Conservation (phyloP, 192 early-diverging fungal species). For the Geosiphon pyriformis region DNA sequence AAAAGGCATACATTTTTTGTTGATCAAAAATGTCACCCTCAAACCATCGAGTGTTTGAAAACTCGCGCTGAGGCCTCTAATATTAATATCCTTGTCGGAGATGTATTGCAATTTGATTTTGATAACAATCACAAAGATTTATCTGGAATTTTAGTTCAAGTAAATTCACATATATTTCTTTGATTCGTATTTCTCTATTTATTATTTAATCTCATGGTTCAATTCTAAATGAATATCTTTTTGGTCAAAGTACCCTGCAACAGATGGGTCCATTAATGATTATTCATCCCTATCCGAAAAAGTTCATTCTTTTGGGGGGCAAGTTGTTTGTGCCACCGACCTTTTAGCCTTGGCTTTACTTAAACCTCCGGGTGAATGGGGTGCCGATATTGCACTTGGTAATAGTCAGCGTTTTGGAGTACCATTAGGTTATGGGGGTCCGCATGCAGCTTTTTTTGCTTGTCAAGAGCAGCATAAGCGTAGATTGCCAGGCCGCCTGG, state of each 20-base stretch:
- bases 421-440: conserved; percentile 97
- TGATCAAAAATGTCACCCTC: conserved; percentile 89
- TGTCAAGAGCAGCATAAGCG: conserved; percentile 89
- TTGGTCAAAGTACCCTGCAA: conserved; percentile 81
- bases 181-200: background rate
- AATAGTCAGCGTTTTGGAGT: conserved; percentile 99
- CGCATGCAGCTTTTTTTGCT: conserved; percentile 99
- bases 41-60: conserved; percentile 89
- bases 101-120: conserved; percentile 78
- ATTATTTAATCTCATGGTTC: conserved; percentile 1
- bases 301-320: conserved; percentile 74
- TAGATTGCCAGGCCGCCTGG: conserved; percentile 91
- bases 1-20: conserved; percentile 88
- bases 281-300: conserved; percentile 72
- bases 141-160: conserved; percentile 87
- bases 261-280: conserved; percentile 79
- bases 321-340: conserved; percentile 92
- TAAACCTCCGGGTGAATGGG: conserved; percentile 91
- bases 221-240: conserved; percentile 22
- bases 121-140: conserved; percentile 68
- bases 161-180: conserved; percentile 39
- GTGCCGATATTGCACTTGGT: conserved; percentile 96
- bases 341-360: conserved; percentile 88
- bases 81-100: conserved; percentile 82
- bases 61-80: conserved; percentile 94